Percentiles rank a stretch among this genome's conserved stretches.
Evolutionary conservation across 2,329 filamentous ascomycete species (phyloP).

Genomic region (Cercospora nicotianae): DNA sequence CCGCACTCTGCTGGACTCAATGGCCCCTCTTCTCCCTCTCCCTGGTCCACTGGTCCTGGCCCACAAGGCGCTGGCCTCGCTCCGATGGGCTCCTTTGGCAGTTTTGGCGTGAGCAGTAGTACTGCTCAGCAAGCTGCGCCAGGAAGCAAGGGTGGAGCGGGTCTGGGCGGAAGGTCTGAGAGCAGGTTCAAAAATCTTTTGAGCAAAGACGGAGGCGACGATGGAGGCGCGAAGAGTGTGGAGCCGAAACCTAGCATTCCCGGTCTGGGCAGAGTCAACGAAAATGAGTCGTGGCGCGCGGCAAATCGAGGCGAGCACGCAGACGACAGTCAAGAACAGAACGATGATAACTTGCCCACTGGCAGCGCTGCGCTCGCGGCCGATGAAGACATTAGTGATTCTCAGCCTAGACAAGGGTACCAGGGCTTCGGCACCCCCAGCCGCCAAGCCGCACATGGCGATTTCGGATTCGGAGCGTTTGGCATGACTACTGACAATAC

Average conservation of each 20-base stretch:
- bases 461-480: slow-evolving; percentile 60
- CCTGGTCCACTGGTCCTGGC: slow-evolving; percentile 56
- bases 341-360: slow-evolving; percentile 65
- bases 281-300: slow-evolving; percentile 54
- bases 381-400: slow-evolving; percentile 67
- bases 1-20: slow-evolving; percentile 54
- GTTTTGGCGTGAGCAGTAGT: slow-evolving; percentile 65
- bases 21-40: slow-evolving; percentile 55
- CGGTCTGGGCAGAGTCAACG: slow-evolving; percentile 55
- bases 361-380: slow-evolving; percentile 74
- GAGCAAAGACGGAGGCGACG: slow-evolving; percentile 72
- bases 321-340: slow-evolving; percentile 54
- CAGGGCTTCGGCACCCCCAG: slow-evolving; percentile 47
- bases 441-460: slow-evolving; percentile 55
- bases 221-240: slow-evolving; percentile 44
- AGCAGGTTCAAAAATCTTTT: slow-evolving; percentile 86
- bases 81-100: slow-evolving; percentile 84
- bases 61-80: slow-evolving; percentile 64
- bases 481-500: slow-evolving; percentile 58
- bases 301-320: slow-evolving; percentile 27
- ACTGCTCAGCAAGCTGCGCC: slow-evolving; percentile 50
- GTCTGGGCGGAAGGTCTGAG: slow-evolving; percentile 67
- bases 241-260: slow-evolving; percentile 58
- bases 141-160: slow-evolving; percentile 68
- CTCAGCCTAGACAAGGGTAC: slow-evolving; percentile 44